Conservation (phyloP, 2,329 filamentous ascomycete genomes). For the Drechslerella stenobrocha region DNA sequence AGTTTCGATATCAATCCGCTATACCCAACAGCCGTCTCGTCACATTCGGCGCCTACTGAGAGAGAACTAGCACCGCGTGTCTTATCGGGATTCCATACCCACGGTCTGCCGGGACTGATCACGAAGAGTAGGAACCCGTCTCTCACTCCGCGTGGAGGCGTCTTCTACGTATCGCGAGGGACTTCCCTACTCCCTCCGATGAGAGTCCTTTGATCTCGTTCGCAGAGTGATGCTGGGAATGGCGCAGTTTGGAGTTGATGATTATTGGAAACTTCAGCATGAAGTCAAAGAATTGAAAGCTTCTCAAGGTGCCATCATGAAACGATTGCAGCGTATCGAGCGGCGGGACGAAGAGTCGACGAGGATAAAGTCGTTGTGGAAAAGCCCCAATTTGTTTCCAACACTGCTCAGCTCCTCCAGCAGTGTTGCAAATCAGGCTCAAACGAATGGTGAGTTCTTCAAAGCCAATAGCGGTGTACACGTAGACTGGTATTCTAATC, state of each 20-base stretch:
- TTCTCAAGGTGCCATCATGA: conserved; percentile 65
- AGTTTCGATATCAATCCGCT: conserved; percentile 20
- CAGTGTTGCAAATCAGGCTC: conserved; percentile 46
- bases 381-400: conserved; percentile 44
- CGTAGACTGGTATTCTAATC: background rate
- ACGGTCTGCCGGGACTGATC: conserved; percentile 22
- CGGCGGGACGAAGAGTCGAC: conserved; percentile 67
- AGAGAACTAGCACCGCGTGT: conserved; percentile 33
- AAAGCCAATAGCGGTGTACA: background rate
- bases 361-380: conserved; percentile 56
- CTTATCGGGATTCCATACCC: conserved; percentile 3
- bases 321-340: conserved; percentile 66
- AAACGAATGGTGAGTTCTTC: conserved; percentile 39
- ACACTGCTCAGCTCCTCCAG: conserved; percentile 44
- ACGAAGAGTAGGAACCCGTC: conserved; percentile 17
- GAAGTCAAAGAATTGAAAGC: conserved; percentile 66
- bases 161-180: conserved; percentile 48
- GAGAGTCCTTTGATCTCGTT: conserved; percentile 35
- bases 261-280: conserved; percentile 67
- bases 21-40: conserved; percentile 9
- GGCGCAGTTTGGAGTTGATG: conserved; percentile 67
- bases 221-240: conserved; percentile 60
- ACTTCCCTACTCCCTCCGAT: conserved; percentile 48
- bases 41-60: conserved; percentile 16
- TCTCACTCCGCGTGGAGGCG: conserved; percentile 46